Conservation (phyloP, 192 early-diverging fungal species). For the Podila horticola region DNA sequence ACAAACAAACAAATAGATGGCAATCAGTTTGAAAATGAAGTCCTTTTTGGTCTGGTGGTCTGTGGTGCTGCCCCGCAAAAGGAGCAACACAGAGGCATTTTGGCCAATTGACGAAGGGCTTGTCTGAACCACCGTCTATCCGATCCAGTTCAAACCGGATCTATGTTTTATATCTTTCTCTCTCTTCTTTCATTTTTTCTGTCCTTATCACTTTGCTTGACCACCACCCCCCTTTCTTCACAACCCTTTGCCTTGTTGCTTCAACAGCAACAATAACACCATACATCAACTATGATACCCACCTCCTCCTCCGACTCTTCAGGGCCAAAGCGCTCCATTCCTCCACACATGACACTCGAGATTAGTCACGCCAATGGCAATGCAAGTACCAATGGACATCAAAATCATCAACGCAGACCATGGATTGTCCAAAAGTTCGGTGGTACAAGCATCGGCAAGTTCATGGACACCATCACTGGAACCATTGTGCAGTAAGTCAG, state of each 20-base stretch:
- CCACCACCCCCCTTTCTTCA: not conserved
- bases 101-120: not conserved
- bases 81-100: no score
- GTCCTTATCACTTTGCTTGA: not conserved
- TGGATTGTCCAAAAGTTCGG: constrained; percentile 94
- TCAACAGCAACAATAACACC: not conserved
- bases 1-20: no score
- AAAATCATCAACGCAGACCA: constrained; percentile 28
- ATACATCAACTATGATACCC: not conserved
- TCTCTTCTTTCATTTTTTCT: not conserved
- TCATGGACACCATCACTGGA: constrained; percentile 72
- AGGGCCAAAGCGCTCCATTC: not conserved
- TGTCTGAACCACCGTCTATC: not conserved
- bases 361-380: constrained; percentile 25
- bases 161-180: not conserved
- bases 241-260: not conserved
- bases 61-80: no score
- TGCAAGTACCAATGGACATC: constrained; percentile 7
- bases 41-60: no score
- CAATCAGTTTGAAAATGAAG: no score
- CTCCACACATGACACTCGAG: not conserved
- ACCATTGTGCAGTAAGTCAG: constrained; percentile 86
- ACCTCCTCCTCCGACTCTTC: not conserved
- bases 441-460: constrained; percentile 94
- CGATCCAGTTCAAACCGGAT: not conserved